phyloP scores from a whole-genome alignment of 108 stramenopile genomes.

The Pseudonitzschia pungens region DNA sequence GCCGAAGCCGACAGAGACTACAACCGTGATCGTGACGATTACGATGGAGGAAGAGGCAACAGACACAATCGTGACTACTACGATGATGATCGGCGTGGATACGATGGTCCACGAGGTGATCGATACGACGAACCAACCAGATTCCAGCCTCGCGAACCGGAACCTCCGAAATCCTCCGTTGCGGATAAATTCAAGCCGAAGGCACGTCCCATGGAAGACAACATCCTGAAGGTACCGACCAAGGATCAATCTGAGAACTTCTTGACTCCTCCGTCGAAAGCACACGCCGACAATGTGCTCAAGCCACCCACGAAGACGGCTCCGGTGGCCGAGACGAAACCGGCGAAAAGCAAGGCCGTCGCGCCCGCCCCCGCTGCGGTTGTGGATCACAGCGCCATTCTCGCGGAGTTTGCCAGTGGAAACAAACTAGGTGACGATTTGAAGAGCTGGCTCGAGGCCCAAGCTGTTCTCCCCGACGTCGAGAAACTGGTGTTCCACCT shows the following conservation, averaged over 20 bases:
- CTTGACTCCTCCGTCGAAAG: slow-evolving; percentile 37
- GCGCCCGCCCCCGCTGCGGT: slow-evolving; percentile 33
- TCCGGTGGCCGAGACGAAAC: slow-evolving; percentile 14
- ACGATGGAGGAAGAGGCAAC: slow-evolving; percentile 30
- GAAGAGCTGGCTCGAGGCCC: slow-evolving; percentile 59
- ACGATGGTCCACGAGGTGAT: slow-evolving; percentile 35
- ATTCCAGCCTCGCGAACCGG: not conserved
- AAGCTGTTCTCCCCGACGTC: slow-evolving; percentile 51
- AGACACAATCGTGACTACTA: slow-evolving; percentile 19
- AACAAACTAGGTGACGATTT: slow-evolving; percentile 71
- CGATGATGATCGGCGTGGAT: slow-evolving; percentile 44
- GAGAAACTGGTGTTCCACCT: slow-evolving; percentile 69
- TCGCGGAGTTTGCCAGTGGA: slow-evolving; percentile 68
- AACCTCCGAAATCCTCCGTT: slow-evolving; percentile 31
- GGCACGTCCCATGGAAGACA: slow-evolving; percentile 42
- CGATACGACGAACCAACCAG: slow-evolving; percentile 14
- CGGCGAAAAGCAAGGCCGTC: slow-evolving; percentile 36
- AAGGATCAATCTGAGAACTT: slow-evolving; percentile 49
- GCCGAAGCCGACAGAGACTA: slow-evolving; percentile 43
- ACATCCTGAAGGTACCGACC: slow-evolving; percentile 45
- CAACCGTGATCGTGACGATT: slow-evolving; percentile 36
- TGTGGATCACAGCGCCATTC: slow-evolving; percentile 38
- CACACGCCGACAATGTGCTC: slow-evolving; percentile 33
- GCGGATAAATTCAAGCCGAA: slow-evolving; percentile 41
- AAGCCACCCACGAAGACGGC: slow-evolving; percentile 38